Base-by-base conservation (phyloP, 805 yeast genomes). In the Clavispora santaluciae region DNA sequence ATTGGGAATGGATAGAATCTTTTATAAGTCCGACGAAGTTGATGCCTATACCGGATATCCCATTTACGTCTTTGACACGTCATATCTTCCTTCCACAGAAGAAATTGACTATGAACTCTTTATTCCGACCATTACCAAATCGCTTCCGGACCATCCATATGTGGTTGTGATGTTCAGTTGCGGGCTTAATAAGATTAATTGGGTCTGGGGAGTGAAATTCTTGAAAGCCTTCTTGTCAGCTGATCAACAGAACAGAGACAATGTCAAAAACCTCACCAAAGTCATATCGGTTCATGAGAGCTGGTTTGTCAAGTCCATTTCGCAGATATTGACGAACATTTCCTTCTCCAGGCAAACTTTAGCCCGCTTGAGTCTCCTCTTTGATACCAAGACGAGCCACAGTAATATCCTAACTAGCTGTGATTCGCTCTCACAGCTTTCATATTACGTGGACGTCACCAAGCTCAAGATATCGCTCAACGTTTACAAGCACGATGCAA, bases 281-380 rank as follows among this genome's bases (percentile, higher is more conserved):
- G 68, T 88, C 3, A 84, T 82, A 48, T 75, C 90, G 22, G 95
- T 91, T 2, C 97, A 91, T 61, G 96, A 90, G 50, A 83, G 85
- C 35, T 89, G 96, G 93, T 76, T 90, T 63, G 76, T 87, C 21
- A 78, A 88, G 51, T 82, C 95, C 0, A 74, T 87, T 26, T 76
- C 84, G 12, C 89, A 85, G 40, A 73, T 88, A 18, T 65, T 86
- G 44, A 71, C 80, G 41, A 84, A 82, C 53, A 80, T 85, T 40
- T 58, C 60, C 39, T 30, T 56, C n/a, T 66, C 72, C 13, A 61
- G 54, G 35, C 60, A 59, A 39, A 59, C 56, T 39, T 38, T 66
- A 12, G 55, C 55, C 24, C 46, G 47, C 23, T 40, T 66, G 36
- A 64, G 59, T 39, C 46, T 51, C 23, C 41, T 62, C 26, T 42